Evolutionary conservation across 345 rosid genomes (phyloP), one percentile per base, ranked within the genome.

Genomic region (Aquilaria sinensis): DNA sequence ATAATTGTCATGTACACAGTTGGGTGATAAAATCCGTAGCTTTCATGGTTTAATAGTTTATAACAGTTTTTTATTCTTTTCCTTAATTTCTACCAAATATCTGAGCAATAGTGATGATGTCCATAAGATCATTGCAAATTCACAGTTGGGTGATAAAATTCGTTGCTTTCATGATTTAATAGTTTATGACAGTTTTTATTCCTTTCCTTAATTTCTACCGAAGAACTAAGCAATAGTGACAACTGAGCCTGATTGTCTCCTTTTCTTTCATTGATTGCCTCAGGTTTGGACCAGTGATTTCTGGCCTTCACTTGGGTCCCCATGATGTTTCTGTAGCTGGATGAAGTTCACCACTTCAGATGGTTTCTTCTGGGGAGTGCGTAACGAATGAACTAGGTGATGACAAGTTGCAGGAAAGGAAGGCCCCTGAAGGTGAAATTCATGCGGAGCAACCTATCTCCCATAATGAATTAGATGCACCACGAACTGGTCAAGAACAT

Each of bases 361-460:
- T 81, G 78, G 81, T 63, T 66, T 67, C 71, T 58, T 54, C 83
- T 31, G 77, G 46, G 56, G 84, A 83, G 64, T 72, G 61, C 63
- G 68, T 66, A 66, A 53, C 64, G 15, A 70, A 64, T 63, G 68
- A 75, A 64, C 76, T 34, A 62, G 71, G 74, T 69, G 41, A 72
- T 15, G 80, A 70, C 56, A 70, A 83, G 61, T 51, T 56, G 60
- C 81, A 65, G 59, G 56, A 77, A 9, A 64, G 32, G 67, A 67
- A 63, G 62, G 71, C 41, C 57, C 66, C 69, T 29, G 75, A 64
- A 11, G 64, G 63, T 65, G 71, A 12, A 67, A 54, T 62, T 61
- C 64, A 15, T 58, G 61, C 55, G 41, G 67, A 69, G 49, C 68
- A 79, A 54, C 65, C 67, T 51, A 66, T 55, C 55, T 68, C 73